Percentiles rank a stretch among this genome's conserved stretches.
Conservation (phyloP, 225 moss, liverwort and hornwort species). For the Pseudisothecium myosuroides region DNA sequence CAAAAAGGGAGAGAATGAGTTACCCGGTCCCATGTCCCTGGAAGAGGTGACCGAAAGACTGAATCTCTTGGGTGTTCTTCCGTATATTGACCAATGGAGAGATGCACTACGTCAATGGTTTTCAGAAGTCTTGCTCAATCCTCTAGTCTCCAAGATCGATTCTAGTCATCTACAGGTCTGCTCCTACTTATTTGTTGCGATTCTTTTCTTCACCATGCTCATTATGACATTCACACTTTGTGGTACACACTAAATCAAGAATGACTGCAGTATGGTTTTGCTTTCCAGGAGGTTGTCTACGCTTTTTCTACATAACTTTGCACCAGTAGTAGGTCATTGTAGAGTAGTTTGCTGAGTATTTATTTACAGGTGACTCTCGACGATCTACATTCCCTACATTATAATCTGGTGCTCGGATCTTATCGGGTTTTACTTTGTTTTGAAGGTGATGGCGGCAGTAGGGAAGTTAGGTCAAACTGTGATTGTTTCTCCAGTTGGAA, state of each 20-base stretch:
- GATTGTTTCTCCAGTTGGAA: constrained; percentile 70
- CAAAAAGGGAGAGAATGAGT: constrained; percentile 81
- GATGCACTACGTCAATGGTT: constrained; percentile 91
- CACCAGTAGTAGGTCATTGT: not conserved
- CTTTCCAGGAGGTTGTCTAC: not conserved
- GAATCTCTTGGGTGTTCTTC: constrained; percentile 56
- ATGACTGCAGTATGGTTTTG: not conserved
- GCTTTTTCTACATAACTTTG: not conserved
- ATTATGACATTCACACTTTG: not conserved
- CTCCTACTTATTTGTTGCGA: not conserved
- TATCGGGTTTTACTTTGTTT: not conserved
- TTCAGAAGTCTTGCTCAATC: constrained; percentile 67
- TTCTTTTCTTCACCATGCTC: not conserved
- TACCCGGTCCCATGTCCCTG: constrained; percentile 84
- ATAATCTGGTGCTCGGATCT: not conserved
- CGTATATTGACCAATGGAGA: constrained; percentile 76
- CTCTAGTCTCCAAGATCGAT: constrained; percentile 77
- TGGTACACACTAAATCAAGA: not conserved
- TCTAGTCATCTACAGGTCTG: constrained; percentile 84
- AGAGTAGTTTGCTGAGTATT: not conserved
- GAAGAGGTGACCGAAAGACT: constrained; percentile 71
- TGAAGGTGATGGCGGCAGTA: constrained; percentile 81
- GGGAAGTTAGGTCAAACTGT: constrained; percentile 57
- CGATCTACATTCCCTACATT: not conserved
- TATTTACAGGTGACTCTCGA: not conserved